phyloP scores from a whole-genome alignment of 106 monocot genomes.

The Dactylorhiza incarnata region DNA sequence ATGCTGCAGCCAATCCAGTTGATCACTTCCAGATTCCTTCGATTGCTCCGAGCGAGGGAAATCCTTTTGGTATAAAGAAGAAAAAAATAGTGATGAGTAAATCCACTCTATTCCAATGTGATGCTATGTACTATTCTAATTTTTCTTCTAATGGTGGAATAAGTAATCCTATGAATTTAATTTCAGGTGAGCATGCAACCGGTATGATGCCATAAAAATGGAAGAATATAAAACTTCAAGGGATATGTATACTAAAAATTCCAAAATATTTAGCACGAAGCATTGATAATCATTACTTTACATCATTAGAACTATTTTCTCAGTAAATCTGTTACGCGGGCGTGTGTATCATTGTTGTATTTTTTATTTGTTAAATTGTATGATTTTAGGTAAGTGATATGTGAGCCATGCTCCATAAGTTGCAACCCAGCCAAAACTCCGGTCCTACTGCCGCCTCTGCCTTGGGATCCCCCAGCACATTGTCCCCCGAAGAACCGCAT shows the following conservation, averaged over 20 bases:
- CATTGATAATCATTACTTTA: background rate
- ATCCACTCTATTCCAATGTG: background rate
- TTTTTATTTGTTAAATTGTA: too few species aligned
- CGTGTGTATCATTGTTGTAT: too few species aligned
- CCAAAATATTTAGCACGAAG: background rate
- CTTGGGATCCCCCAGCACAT: too few species aligned
- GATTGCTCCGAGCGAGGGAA: background rate
- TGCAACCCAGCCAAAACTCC: too few species aligned
- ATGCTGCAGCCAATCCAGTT: conserved; percentile 5
- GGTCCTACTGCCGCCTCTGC: too few species aligned
- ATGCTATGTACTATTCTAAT: conserved; percentile 2
- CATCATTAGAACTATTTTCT: background rate
- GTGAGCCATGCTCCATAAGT: too few species aligned
- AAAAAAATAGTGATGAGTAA: background rate
- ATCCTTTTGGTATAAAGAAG: conserved; percentile 2
- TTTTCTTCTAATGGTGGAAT: background rate
- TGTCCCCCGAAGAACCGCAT: too few species aligned
- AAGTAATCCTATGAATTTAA: background rate
- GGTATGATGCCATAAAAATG: background rate
- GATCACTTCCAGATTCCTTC: conserved; percentile 2
- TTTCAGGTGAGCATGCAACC: background rate
- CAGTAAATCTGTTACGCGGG: too few species aligned
- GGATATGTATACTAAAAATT: background rate
- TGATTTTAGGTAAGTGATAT: too few species aligned
- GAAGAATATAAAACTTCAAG: background rate